Base-by-base conservation (phyloP, 208 protist genomes). In the Trypanosoma caninum region DNA sequence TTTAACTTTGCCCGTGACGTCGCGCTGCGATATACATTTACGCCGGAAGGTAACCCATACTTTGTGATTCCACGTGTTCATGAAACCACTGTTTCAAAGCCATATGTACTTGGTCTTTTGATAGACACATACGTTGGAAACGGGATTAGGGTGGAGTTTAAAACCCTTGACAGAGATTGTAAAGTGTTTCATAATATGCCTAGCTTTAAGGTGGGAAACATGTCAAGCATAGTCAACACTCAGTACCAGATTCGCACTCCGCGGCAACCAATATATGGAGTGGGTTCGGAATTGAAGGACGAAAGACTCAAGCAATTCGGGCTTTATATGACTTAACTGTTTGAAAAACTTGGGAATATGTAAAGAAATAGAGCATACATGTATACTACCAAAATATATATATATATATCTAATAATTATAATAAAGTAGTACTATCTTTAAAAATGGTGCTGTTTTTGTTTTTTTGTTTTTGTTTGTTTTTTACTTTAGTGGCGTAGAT, bases 101-200 rank as follows among this genome's bases (percentile, higher is more conserved):
- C 77, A 31, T 93, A 88, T 67, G 76, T 89, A 28, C 42, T 93
- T 44, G 86, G 86, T 37, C 53, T 93, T 11, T 51, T 93, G 34
- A 35, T 72, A 2, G 80, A 93, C 59, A 86, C 79, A 8, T 86
- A 85, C 68, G 72, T 65, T 10, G 82, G 82, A 35, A 87, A 87
- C 70, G 85, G 80, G 33, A 75, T 87, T 60, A 61, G 64, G 52
- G 75, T 92, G 23, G 79, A 87, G 74, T 89, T 92, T 53, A 82
- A 80, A 52, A 76, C 72, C 66, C 64, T 89, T 14, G 53, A 74
- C 57, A 59, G 60, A 34, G 71, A 78, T 33, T 89, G 76, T 62
- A 83, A 84, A 46, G 69, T 89, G 28, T 89, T 92, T 50, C 69
- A 70, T 34, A 92, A 89, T 72, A 86, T 89, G 74, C 85, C 82